Evolutionary conservation across 2,329 filamentous ascomycete species (phyloP), one percentile per base, ranked within the genome.

Genomic region (Xylariaceae sp.): DNA sequence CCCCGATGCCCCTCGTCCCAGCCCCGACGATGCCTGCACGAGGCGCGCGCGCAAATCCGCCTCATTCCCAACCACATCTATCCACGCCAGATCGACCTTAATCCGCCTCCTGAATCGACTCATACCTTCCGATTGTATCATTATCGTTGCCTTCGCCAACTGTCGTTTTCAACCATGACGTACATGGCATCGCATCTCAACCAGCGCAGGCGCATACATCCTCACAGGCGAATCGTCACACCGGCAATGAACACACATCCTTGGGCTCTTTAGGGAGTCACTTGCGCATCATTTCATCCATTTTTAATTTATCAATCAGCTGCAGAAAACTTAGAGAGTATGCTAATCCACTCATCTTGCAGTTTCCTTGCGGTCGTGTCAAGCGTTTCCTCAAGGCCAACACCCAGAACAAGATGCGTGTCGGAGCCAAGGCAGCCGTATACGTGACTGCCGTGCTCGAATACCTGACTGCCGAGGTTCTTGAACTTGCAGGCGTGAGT

Each of bases 371-470:
- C 73, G 94, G 94, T 77, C 94, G 94, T 87, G 94, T 99, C 76
- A 99, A 99, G 88, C 92, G 94, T 79, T 97, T 97, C 80, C 82
- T 99, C 71, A 97, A 97, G 84, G 91, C 90, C 75, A 97, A 97
- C 78, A 97, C 94, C 45, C 94, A 97, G 73, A 95, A 97, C 78
- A 97, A 97, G 82, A 97, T 97, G 90, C 93, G 94, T 75, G 95
- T 99, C 63, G 94, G 94, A 66, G 94, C 93, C 69, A 97, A 97
- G 81, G 94, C 94, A 60, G 92, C 94, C 62, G 94, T 99, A 66
- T 99, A 99, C 72, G 90, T 97, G 58, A 97, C 94, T 45, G 94
- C 94, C 41, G 94, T 99, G 51, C 88, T 99, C 60, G 94, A 99
- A 78, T 99, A 99, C 73, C 80, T 99, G 63, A 97, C 94, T 55